These are phyloP conservation scores for Colletotrichum noveboracense DNA, from an alignment of 2,329 filamentous ascomycete species.

Conservation along the genomic window DNA sequence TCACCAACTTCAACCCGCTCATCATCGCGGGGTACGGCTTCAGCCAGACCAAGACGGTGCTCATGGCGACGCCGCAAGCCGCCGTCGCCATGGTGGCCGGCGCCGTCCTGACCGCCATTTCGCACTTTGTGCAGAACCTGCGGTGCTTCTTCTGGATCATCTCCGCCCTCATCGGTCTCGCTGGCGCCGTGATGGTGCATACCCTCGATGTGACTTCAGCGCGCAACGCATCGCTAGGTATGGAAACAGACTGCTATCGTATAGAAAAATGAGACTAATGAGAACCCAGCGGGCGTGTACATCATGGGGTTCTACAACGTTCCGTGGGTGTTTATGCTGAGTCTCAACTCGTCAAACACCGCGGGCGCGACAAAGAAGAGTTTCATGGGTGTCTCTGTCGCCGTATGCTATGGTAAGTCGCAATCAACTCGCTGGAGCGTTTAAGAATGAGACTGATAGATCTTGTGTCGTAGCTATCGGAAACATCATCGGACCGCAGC, in stretches of 20 bases:
- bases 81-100: slow-evolving; percentile 34
- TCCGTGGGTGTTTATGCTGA: slow-evolving; percentile 31
- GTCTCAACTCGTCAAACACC: slow-evolving; percentile 33
- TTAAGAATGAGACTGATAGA: neutral
- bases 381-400: slow-evolving; percentile 32
- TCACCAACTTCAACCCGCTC: slow-evolving; percentile 69
- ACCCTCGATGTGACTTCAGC: slow-evolving; percentile 20
- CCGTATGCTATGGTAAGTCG: slow-evolving; percentile 27
- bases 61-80: slow-evolving; percentile 36
- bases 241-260: neutral
- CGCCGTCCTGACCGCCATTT: slow-evolving; percentile 26
- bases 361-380: slow-evolving; percentile 35
- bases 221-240: slow-evolving; percentile 28
- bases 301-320: slow-evolving; percentile 39
- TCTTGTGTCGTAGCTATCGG: slow-evolving; percentile 25
- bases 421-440: neutral
- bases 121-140: slow-evolving; percentile 31
- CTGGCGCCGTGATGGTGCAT: slow-evolving; percentile 31
- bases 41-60: slow-evolving; percentile 56
- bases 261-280: neutral
- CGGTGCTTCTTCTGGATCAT: slow-evolving; percentile 35
- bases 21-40: slow-evolving; percentile 67
- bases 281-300: slow-evolving; percentile 26
- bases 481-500: slow-evolving; percentile 35
- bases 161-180: slow-evolving; percentile 26